Conservation (phyloP, 225 moss, liverwort and hornwort genomes). For the Straminergon stramineum region DNA sequence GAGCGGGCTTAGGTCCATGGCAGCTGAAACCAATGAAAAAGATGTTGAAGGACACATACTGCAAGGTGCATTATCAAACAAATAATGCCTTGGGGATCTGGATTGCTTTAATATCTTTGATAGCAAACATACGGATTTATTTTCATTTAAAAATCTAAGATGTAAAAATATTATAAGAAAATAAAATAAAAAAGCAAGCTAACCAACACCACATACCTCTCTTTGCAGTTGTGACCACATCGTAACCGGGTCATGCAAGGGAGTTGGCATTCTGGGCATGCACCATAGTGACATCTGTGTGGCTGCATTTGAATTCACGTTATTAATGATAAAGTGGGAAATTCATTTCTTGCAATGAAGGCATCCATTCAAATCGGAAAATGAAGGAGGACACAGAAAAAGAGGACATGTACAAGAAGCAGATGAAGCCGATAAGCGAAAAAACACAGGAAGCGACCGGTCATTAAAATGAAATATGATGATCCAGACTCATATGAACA, state of each 20-base stretch:
- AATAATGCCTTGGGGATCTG: not conserved
- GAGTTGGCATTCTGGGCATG: slow-evolving; percentile 71
- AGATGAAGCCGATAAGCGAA: not conserved
- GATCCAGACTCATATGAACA: not conserved
- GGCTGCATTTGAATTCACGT: slow-evolving; percentile 37
- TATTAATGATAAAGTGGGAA: not conserved
- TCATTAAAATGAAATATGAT: not conserved
- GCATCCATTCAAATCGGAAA: not conserved
- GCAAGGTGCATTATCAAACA: not conserved
- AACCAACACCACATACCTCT: slow-evolving; percentile 31
- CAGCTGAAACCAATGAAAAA: slow-evolving; percentile 42
- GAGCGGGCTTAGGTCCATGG: slow-evolving; percentile 67
- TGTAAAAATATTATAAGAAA: not conserved
- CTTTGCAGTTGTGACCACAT: slow-evolving; percentile 67
- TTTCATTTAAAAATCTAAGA: not conserved
- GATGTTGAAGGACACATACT: not conserved
- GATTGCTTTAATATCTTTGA: not conserved
- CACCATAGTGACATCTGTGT: slow-evolving; percentile 83
- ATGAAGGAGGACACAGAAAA: not conserved
- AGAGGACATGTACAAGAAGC: not conserved
- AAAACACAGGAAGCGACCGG: not conserved
- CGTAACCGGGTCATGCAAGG: slow-evolving; percentile 37
- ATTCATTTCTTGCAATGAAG: not conserved
- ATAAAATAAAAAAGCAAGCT: not conserved
- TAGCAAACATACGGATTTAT: not conserved